Evolutionary conservation across 73 alveolate species (phyloP).

Genomic region (Tetrahymena elliotti): DNA sequence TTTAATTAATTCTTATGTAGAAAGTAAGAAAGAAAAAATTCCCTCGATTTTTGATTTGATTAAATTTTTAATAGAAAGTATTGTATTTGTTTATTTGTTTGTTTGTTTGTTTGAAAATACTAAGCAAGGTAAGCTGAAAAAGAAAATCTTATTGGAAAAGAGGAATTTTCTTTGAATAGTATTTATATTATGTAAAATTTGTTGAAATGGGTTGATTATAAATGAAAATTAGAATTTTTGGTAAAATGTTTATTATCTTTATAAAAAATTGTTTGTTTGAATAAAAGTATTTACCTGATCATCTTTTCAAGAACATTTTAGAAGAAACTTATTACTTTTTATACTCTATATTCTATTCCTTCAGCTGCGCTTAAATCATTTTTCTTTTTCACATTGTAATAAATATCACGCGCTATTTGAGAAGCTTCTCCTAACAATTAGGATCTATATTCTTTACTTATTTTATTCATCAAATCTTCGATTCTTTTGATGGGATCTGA

Average conservation of each 20-base stretch:
- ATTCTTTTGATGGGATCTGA: neutral
- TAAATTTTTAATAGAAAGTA: neutral
- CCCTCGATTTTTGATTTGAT: neutral
- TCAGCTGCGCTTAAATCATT: neutral
- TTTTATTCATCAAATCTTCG: neutral
- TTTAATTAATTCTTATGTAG: neutral
- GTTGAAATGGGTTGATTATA: neutral
- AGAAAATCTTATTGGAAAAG: no score
- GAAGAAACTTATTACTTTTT: neutral
- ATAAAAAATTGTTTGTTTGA: neutral
- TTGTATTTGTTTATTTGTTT: no score
- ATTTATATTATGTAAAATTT: no score
- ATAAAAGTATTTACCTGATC: neutral
- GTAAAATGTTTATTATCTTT: no score
- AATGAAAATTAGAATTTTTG: neutral
- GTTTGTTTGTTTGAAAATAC: no score
- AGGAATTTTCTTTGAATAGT: no score
- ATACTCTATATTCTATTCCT: neutral
- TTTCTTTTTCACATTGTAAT: neutral
- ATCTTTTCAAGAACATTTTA: neutral
- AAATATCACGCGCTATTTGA: neutral
- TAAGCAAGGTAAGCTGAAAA: neutral
- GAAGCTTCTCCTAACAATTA: neutral
- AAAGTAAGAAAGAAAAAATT: neutral
- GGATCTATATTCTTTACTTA: neutral